Evolutionary conservation across 495 filamentous ascomycete genomes (phyloP), one percentile per base, ranked within the genome.

Genomic region (Penicillium pancosmium): DNA sequence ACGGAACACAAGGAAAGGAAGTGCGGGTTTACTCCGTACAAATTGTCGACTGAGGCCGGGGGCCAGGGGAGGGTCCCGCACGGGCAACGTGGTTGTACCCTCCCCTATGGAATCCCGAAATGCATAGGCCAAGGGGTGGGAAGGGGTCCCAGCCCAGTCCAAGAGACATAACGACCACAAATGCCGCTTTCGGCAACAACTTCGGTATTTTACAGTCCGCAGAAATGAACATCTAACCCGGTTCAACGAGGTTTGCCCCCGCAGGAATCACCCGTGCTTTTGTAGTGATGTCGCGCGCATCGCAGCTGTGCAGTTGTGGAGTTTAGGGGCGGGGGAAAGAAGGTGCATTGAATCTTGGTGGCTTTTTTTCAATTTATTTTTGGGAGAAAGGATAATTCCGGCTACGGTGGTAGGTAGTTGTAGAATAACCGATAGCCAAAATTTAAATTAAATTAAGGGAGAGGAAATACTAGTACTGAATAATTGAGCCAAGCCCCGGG

Each of bases 71-170:
- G 33, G 35, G 50, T 36, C 56, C 50, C 60, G 55, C 54, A 56
- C 59, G 51, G 46, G 54, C 61, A 55, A 69, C 66, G 66, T 69
- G 63, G 66, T 68, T 66, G 59, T 56, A 66, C 54, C 64, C 13
- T 56, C 55, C 52, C 50, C 55, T 54, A 59, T 54, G 10, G 38
- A 57, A 55, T 61, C 31, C 58, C 53, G 61, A 52, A 33, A 43
- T 54, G 54, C 43, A 55, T 35, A 56, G 57, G 52, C 54, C 52
- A 60, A 59, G 62, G 60, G 57, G 31, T 52, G 47, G 49, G 63
- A 56, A 47, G 63, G 48, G 57, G 57, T 35, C 63, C 54, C 46
- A 63, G 58, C 56, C 27, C 57, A 49, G 47, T 38, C 18, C 21
- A 48, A n/a, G 4, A 13, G 36, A n/a, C 36, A 38, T 50, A 35